Evolutionary conservation across 2,329 filamentous ascomycete species (phyloP).

Genomic region (Teratosphaeria epicoccoides): DNA sequence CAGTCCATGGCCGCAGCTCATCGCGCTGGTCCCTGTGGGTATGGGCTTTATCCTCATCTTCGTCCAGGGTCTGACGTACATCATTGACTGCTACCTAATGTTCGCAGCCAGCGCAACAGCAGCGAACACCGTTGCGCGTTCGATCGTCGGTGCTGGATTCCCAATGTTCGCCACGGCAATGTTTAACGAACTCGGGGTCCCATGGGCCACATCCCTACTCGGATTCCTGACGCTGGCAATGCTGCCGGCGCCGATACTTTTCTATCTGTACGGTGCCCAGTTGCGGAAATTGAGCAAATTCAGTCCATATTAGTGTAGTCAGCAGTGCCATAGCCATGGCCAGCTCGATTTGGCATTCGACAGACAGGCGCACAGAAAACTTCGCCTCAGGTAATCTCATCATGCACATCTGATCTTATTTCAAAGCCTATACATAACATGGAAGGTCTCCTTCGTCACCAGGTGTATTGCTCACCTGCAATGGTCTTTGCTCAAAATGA

Average conservation of each 20-base stretch:
- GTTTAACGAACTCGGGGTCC: constrained; percentile 26
- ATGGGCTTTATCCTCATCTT: constrained; percentile 36
- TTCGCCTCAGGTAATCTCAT: no score
- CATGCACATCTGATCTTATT: not conserved
- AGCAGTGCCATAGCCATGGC: no score
- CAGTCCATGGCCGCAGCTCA: constrained; percentile 31
- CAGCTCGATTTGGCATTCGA: no score
- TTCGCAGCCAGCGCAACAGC: constrained; percentile 25
- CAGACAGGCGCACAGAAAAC: no score
- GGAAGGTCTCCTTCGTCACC: not conserved
- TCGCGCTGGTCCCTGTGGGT: constrained; percentile 33
- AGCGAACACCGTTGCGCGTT: constrained; percentile 28
- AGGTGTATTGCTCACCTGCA: not conserved
- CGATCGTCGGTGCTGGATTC: constrained; percentile 26
- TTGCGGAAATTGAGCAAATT: constrained; percentile 11
- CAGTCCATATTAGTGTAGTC: not conserved
- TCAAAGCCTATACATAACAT: not conserved
- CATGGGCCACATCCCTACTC: constrained; percentile 26
- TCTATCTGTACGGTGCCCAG: constrained; percentile 20
- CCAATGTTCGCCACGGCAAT: constrained; percentile 26
- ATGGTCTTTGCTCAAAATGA: not conserved
- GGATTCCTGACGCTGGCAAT: constrained; percentile 25
- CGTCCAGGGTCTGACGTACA: constrained; percentile 32
- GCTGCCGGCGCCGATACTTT: constrained; percentile 20
- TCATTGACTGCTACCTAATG: constrained; percentile 36